Percentiles rank a stretch among this genome's conserved stretches.
These are phyloP conservation scores for Monascus purpureus DNA, from an alignment of 495 filamentous ascomycete species.

Conservation along the genomic window DNA sequence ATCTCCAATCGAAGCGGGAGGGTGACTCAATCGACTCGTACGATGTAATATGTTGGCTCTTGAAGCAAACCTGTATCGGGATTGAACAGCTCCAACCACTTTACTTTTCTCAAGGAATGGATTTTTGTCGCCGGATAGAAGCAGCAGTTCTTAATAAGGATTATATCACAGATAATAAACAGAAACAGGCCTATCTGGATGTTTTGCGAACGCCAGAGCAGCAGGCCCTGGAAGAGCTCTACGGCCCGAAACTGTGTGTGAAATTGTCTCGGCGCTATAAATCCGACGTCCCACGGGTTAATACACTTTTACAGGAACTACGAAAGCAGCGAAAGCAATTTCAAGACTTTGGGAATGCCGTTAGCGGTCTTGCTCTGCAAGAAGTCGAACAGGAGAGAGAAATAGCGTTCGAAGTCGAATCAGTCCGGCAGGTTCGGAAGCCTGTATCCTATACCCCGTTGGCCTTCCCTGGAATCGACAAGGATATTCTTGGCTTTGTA, in stretches of 20 bases:
- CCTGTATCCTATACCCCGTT: conserved; percentile 10
- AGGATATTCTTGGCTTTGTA: conserved; percentile 19
- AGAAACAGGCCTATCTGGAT: conserved; percentile 21
- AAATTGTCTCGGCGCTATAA: conserved; percentile 2
- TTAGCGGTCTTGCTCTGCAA: conserved; percentile 28
- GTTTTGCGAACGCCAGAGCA: conserved; percentile 25
- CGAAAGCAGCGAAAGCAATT: conserved; percentile 9
- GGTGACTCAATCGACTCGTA: conserved; percentile 17
- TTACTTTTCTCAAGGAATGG: conserved; percentile 41
- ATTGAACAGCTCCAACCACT: conserved; percentile 41
- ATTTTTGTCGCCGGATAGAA: conserved; percentile 33
- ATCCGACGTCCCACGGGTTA: conserved; percentile 7
- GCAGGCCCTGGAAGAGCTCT: conserved; percentile 32
- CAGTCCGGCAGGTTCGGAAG: conserved; percentile 25
- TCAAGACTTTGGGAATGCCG: conserved; percentile 12
- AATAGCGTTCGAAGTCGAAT: conserved; percentile 32
- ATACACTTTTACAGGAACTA: conserved; percentile 16
- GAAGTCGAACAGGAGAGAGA: conserved; percentile 42
- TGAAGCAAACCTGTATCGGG: conserved; percentile 44
- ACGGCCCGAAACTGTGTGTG: conserved; percentile 12
- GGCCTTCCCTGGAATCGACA: conserved; percentile 15
- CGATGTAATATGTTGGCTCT: conserved; percentile 44
- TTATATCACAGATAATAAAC: conserved; percentile 13
- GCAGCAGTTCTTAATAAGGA: conserved; percentile 10
- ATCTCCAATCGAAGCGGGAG: conserved; percentile 2